Percentiles rank a stretch among this genome's conserved stretches.
phyloP scores from a whole-genome alignment of 768 basidiomycete genomes.

The Scleroderma bovista region DNA sequence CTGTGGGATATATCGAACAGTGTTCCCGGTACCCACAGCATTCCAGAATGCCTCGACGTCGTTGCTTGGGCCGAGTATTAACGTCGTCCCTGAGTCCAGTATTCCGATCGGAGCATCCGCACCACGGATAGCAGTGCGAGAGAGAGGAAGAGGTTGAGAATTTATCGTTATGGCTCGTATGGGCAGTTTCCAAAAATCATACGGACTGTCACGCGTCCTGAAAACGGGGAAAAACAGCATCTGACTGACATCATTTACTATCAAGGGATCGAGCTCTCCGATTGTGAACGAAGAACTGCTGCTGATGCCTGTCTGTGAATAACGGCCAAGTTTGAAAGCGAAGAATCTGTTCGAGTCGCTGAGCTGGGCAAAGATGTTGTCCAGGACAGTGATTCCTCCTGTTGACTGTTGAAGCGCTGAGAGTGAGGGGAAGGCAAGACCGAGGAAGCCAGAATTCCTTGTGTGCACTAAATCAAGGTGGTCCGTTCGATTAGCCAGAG shows the following conservation, averaged over 20 bases:
- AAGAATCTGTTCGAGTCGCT: constrained; percentile 40
- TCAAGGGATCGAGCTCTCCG: constrained; percentile 40
- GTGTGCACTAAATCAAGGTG: constrained; percentile 40
- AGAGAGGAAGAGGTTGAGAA: constrained; percentile 34
- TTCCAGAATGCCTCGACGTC: constrained; percentile 53
- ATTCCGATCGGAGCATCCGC: constrained; percentile 46
- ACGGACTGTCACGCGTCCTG: constrained; percentile 27
- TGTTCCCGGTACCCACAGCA: constrained; percentile 36
- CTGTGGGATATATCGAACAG: constrained; percentile 31
- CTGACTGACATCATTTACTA: constrained; percentile 24
- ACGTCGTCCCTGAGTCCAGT: constrained; percentile 58
- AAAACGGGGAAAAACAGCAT: constrained; percentile 38
- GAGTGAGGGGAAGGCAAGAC: constrained; percentile 44
- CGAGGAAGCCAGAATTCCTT: constrained; percentile 51
- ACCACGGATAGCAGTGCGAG: constrained; percentile 39
- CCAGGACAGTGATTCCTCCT: constrained; percentile 40
- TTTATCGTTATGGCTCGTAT: constrained; percentile 42
- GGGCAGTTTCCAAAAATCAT: constrained; percentile 58
- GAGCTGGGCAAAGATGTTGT: constrained; percentile 42
- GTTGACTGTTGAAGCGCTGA: constrained; percentile 43
- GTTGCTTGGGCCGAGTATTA: constrained; percentile 45
- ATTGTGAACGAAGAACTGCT: constrained; percentile 45
- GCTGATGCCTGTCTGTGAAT: constrained; percentile 12
- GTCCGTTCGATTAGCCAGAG: constrained; percentile 38
- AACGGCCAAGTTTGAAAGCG: constrained; percentile 44